Evolutionary conservation across 129 eudicot genomes (phyloP).

Genomic region (Rutidosis leptorrhynchoides): DNA sequence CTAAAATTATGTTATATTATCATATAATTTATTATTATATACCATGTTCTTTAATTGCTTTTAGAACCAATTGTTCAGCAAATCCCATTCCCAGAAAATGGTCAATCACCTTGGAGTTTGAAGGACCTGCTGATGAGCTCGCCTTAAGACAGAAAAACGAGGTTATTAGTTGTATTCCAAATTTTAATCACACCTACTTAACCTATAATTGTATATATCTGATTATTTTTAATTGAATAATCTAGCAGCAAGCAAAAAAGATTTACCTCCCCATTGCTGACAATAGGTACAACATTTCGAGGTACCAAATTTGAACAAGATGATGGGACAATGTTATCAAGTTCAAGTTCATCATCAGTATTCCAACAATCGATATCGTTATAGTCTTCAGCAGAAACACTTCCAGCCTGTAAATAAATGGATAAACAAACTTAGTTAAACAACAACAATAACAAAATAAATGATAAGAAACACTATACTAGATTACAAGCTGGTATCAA

Average conservation of each 20-base stretch:
- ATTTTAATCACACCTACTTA: not conserved
- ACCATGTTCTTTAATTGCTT: conserved; percentile 71
- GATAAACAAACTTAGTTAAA: not conserved
- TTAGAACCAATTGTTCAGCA: conserved; percentile 44
- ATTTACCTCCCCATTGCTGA: conserved; percentile 51
- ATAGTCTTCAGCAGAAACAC: conserved; percentile 52
- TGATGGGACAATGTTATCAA: conserved; percentile 37
- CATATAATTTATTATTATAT: no score
- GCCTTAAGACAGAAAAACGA: conserved; percentile 43
- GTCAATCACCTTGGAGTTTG: conserved; percentile 41
- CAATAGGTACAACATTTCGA: conserved; percentile 29
- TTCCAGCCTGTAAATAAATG: conserved; percentile 36
- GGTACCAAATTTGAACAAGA: conserved; percentile 33
- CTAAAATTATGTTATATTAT: no score
- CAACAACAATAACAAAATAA: not conserved
- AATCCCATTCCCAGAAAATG: conserved; percentile 62
- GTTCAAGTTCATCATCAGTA: conserved; percentile 72
- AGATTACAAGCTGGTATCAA: not conserved
- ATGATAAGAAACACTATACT: not conserved
- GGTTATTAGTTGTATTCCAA: conserved; percentile 16
- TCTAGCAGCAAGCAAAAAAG: not conserved
- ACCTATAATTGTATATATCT: no score
- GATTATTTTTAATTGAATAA: no score
- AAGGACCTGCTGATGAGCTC: conserved; percentile 34
- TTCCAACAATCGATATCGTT: conserved; percentile 69